Conservation (phyloP, 208 protist species). For the Herpetomonas tarakana region DNA sequence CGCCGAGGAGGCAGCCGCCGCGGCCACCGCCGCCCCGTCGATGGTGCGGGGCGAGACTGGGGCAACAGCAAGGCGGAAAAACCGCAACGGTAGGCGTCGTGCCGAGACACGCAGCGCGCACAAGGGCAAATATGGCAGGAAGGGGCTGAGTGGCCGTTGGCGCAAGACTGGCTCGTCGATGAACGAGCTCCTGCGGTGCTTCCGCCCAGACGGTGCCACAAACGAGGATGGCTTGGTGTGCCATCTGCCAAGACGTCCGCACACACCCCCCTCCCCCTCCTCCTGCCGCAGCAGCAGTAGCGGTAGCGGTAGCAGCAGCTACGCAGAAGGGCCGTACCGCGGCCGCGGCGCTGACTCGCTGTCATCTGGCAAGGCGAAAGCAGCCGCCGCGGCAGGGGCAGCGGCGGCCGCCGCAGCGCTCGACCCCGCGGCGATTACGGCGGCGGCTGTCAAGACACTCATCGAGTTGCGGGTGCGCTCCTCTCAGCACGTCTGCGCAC, state of each 20-base stretch:
- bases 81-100: background rate
- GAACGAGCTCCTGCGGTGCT: background rate
- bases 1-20: background rate
- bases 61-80: no score
- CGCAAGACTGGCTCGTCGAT: no score
- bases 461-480: slow-evolving; percentile 25
- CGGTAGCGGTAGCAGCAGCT: background rate
- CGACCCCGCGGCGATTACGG: slow-evolving; percentile 5
- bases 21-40: no score
- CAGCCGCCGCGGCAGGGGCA: slow-evolving; percentile 4
- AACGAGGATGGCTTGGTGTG: background rate
- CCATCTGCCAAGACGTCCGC: background rate
- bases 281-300: background rate
- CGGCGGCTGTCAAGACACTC: slow-evolving; percentile 16
- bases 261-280: no score
- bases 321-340: background rate
- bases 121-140: no score
- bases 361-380: background rate
- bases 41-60: no score
- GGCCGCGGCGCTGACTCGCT: background rate
- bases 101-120: background rate
- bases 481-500: slow-evolving; percentile 28
- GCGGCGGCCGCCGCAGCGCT: slow-evolving; percentile 3
- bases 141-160: no score
- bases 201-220: background rate